Conservation (phyloP, 192 early-diverging fungal genomes). For the Coemansia sp. region DNA sequence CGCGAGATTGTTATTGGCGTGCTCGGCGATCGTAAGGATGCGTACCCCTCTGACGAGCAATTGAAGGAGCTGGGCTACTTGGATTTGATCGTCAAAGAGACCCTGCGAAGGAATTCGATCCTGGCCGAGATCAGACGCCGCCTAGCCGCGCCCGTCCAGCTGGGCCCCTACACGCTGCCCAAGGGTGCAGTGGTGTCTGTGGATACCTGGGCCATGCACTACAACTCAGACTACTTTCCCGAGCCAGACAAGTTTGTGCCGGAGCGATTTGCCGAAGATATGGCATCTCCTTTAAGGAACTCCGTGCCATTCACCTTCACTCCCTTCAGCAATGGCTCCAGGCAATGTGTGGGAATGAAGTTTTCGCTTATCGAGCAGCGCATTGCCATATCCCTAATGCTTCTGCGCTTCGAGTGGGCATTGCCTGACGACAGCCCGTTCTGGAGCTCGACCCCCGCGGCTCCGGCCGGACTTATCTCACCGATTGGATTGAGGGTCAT, state of each 20-base stretch:
- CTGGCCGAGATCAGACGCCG: conserved; percentile 49
- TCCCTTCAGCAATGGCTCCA: conserved; percentile 59
- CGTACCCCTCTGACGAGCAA: conserved; percentile 55
- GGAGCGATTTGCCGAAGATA: conserved; percentile 52
- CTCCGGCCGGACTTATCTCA: conserved; percentile 40
- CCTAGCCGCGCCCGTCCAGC: conserved; percentile 38
- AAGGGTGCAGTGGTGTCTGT: conserved; percentile 45
- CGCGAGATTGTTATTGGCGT: conserved; percentile 55
- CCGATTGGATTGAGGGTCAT: conserved; percentile 32
- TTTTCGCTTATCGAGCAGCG: conserved; percentile 62
- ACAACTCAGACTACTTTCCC: conserved; percentile 44
- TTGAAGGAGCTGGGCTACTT: conserved; percentile 56
- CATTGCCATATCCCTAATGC: conserved; percentile 56
- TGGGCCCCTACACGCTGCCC: conserved; percentile 42
- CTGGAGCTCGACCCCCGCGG: conserved; percentile 34
- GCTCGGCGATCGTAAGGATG: conserved; percentile 57
- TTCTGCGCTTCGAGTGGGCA: conserved; percentile 49
- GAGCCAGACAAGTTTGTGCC: conserved; percentile 51
- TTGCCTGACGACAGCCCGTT: conserved; percentile 44
- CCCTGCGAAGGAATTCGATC: conserved; percentile 51
- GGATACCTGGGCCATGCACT: conserved; percentile 52
- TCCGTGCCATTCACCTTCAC: conserved; percentile 44
- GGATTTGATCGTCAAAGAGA: conserved; percentile 56
- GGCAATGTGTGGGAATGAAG: conserved; percentile 63
- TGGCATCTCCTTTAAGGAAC: conserved; percentile 29